Evolutionary conservation across 306 rosid genomes (phyloP).

Genomic region (Trifolium dubium): DNA sequence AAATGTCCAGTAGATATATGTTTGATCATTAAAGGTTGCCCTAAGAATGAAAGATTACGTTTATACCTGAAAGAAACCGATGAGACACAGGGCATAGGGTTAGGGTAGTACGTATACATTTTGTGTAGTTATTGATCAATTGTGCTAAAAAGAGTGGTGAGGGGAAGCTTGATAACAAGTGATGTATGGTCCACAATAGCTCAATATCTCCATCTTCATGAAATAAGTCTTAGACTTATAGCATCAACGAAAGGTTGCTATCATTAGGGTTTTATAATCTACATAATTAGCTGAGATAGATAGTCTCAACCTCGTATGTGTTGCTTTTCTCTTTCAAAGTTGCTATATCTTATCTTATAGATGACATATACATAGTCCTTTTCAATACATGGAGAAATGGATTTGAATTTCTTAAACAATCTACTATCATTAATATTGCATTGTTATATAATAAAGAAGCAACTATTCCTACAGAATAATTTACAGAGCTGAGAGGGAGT

Average conservation of each 20-base stretch:
- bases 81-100: constrained; percentile 46
- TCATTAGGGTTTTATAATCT: constrained; percentile 67
- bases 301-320: constrained; percentile 45
- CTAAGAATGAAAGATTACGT: constrained; percentile 47
- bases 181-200: constrained; percentile 54
- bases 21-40: constrained; percentile 53
- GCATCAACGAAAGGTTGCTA: constrained; percentile 66
- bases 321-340: constrained; percentile 59
- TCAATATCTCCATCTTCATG: constrained; percentile 49
- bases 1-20: constrained; percentile 46
- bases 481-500: background rate
- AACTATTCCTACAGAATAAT: background rate
- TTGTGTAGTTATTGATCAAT: constrained; percentile 40
- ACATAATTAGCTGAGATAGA: constrained; percentile 44
- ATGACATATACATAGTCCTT: constrained; percentile 55
- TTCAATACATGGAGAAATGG: constrained; percentile 34
- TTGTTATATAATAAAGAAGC: background rate
- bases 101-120: constrained; percentile 38
- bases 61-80: constrained; percentile 51
- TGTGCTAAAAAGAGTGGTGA: constrained; percentile 33
- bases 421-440: background rate
- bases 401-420: constrained; percentile 33
- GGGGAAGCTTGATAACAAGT: constrained; percentile 40
- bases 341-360: constrained; percentile 41
- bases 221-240: constrained; percentile 51